Evolutionary conservation across 2,329 filamentous ascomycete species (phyloP).

Genomic region (Grosmannia huntii): DNA sequence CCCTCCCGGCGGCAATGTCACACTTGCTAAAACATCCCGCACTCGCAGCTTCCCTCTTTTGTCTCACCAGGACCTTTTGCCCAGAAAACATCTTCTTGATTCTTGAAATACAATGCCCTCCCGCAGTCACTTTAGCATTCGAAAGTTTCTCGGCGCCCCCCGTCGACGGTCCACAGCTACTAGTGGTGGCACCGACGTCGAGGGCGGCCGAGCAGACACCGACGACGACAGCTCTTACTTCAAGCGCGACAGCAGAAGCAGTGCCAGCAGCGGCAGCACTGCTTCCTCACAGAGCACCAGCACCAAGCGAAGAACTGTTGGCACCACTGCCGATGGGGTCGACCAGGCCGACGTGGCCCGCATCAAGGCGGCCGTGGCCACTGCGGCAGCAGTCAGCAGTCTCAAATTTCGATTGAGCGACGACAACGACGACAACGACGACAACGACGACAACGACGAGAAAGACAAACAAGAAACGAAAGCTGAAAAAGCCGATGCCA

Average conservation of each 20-base stretch:
- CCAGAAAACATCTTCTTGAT: constrained; percentile 4
- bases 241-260: constrained; percentile 18
- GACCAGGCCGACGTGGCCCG: constrained; percentile 31
- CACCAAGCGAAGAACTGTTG: neutral
- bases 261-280: neutral
- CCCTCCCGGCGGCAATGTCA: neutral
- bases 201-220: neutral
- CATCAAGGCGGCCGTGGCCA: constrained; percentile 34
- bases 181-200: neutral
- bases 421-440: too few relatives aligned
- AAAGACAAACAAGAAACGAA: too few relatives aligned
- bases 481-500: neutral
- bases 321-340: neutral
- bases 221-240: neutral
- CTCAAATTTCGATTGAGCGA: constrained; percentile 3
- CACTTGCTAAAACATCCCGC: neutral
- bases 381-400: constrained; percentile 1
- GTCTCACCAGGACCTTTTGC: neutral
- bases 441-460: too few relatives aligned
- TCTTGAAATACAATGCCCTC: too few relatives aligned
- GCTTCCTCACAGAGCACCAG: neutral
- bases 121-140: constrained; percentile 29
- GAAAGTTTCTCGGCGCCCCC: constrained; percentile 26
- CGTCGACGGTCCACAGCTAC: constrained; percentile 7
- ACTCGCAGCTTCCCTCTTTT: neutral